phyloP scores from a whole-genome alignment of 2,329 filamentous ascomycete genomes.

The Trichoderma koningii region DNA sequence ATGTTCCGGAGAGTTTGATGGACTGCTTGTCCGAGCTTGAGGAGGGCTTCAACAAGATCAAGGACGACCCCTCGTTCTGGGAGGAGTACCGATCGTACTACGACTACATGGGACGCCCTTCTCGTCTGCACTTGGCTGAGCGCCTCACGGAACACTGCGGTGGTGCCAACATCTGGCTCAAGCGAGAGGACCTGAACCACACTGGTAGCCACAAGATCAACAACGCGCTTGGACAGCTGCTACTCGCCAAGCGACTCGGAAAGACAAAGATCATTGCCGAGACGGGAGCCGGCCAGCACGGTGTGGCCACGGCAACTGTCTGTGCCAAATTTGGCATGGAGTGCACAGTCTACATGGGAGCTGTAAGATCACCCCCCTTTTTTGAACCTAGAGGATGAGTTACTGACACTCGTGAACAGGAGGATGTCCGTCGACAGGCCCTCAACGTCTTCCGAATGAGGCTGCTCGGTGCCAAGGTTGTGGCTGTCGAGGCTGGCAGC shows the following conservation, averaged over 20 bases:
- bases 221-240: constrained; percentile 91
- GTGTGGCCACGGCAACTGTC: constrained; percentile 94
- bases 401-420: constrained; percentile 45
- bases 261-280: constrained; percentile 98
- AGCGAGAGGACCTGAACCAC: constrained; percentile 96
- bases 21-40: constrained; percentile 92
- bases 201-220: constrained; percentile 99
- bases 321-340: constrained; percentile 98
- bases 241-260: constrained; percentile 80
- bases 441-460: constrained; percentile 99
- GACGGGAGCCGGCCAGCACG: constrained; percentile 95
- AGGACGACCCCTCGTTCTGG: constrained; percentile 90
- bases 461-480: constrained; percentile 86
- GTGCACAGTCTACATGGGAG: constrained; percentile 98
- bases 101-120: constrained; percentile 93
- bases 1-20: constrained; percentile 97
- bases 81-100: constrained; percentile 96
- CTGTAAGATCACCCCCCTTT: constrained; percentile 47
- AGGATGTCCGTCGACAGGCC: constrained; percentile 93
- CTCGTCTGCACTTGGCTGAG: constrained; percentile 85
- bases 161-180: constrained; percentile 95
- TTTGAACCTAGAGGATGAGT: neutral
- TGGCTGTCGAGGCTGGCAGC: constrained; percentile 89
- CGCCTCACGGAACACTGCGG: constrained; percentile 85
- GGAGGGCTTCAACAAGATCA: constrained; percentile 83